These are phyloP conservation scores for Triticum monococcum DNA, from an alignment of 176 grass and related monocot genomes.

Conservation along the genomic window DNA sequence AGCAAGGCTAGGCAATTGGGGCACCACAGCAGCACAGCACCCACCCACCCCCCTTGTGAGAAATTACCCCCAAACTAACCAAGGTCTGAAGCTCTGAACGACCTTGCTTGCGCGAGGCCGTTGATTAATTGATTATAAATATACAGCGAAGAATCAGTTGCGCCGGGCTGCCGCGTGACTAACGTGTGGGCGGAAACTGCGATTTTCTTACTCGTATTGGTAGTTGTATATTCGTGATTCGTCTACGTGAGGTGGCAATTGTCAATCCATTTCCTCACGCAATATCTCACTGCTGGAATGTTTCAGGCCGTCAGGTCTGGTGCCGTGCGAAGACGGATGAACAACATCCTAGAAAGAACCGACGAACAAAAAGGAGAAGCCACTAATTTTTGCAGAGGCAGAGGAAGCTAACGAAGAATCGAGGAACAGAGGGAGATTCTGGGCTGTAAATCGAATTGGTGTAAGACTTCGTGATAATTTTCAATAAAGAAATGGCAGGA, in stretches of 20 bases:
- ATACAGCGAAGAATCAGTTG: background rate
- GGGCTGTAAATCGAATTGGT: background rate
- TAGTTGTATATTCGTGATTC: background rate
- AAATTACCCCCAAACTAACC: background rate
- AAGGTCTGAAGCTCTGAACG: background rate
- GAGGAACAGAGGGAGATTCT: too few relatives aligned
- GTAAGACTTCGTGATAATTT: background rate
- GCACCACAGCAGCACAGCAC: background rate
- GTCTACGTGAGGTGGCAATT: constrained; percentile 14
- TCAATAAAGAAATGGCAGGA: background rate
- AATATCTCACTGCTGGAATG: constrained; percentile 25
- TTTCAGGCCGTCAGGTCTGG: background rate
- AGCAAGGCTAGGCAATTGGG: constrained; percentile 13
- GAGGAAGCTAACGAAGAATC: too few relatives aligned
- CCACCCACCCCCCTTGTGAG: background rate
- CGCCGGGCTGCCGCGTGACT: constrained; percentile 18
- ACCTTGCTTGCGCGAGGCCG: background rate
- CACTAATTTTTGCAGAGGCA: background rate
- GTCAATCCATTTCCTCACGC: constrained; percentile 13
- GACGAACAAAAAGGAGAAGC: background rate
- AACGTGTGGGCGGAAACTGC: constrained; percentile 10
- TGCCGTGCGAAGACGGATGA: background rate
- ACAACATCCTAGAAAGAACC: too few relatives aligned
- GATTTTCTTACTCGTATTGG: background rate
- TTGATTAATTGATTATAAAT: background rate